Evolutionary conservation across 169 alveolate species (phyloP).

Genomic region (Plasmodium gaboni): DNA sequence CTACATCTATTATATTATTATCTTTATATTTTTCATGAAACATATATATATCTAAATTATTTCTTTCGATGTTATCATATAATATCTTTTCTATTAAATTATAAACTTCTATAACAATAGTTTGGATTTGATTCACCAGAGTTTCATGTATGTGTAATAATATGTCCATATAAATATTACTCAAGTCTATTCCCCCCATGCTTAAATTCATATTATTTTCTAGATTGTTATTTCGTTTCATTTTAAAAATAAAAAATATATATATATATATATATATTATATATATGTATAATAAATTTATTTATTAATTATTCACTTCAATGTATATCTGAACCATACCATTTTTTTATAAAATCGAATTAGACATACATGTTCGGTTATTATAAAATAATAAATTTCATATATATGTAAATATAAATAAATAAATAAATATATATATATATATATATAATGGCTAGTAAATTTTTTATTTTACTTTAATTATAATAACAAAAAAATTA

Average conservation of each 20-base stretch:
- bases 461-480: too few relatives aligned
- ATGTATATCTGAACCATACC: too few relatives aligned
- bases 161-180: slow-evolving; percentile 43
- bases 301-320: too few relatives aligned
- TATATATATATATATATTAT: background rate
- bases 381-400: too few relatives aligned
- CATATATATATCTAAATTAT: background rate
- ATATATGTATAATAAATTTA: background rate
- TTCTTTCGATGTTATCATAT: slow-evolving; percentile 1
- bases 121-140: slow-evolving; percentile 50
- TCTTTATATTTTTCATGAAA: background rate
- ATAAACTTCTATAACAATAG: slow-evolving; percentile 33
- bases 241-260: background rate
- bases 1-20: background rate
- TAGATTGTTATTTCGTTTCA: slow-evolving; percentile 19
- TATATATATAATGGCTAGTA: too few relatives aligned
- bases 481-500: too few relatives aligned
- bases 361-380: too few relatives aligned
- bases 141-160: slow-evolving; percentile 52
- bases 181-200: slow-evolving; percentile 33
- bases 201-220: slow-evolving; percentile 19
- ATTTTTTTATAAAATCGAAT: too few relatives aligned
- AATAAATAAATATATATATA: too few relatives aligned
- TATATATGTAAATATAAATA: too few relatives aligned
- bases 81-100: slow-evolving; percentile 22